A percentile compares a stretch with the other conserved stretches of the same genome.
These are phyloP conservation scores for Ustilago esculenta DNA, from an alignment of 1,284 basidiomycete genomes.

Conservation along the genomic window DNA sequence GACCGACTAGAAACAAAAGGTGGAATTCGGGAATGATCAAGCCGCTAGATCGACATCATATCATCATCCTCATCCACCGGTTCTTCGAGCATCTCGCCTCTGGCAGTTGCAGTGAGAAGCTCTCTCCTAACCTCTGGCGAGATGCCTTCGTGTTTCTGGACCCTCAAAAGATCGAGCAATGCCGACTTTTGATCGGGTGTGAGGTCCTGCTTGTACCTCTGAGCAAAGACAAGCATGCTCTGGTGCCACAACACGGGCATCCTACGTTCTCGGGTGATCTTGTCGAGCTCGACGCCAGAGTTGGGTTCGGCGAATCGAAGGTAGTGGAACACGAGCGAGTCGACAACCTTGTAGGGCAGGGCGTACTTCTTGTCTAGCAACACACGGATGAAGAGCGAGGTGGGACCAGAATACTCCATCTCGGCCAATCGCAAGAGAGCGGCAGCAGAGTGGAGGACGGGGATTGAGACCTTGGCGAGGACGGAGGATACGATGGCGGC, in stretches of 20 bases:
- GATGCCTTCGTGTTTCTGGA: constrained; percentile 87
- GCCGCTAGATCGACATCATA: constrained; percentile 57
- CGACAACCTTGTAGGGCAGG: constrained; percentile 96
- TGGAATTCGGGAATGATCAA: too few species aligned
- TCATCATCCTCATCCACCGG: constrained; percentile 57
- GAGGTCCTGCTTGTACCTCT: constrained; percentile 96
- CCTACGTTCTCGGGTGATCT: constrained; percentile 51
- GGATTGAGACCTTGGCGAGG: constrained; percentile 88
- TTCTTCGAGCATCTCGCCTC: constrained; percentile 69
- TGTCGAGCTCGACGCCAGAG: constrained; percentile 62
- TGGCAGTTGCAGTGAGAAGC: constrained; percentile 70
- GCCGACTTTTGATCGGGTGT: constrained; percentile 98
- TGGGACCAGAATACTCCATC: constrained; percentile 95
- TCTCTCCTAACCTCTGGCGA: constrained; percentile 90
- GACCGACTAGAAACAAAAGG: too few species aligned
- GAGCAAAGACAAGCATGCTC: constrained; percentile 90
- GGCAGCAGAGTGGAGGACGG: constrained; percentile 94
- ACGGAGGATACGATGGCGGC: constrained; percentile 94
- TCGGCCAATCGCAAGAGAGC: constrained; percentile 90
- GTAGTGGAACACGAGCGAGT: constrained; percentile 97
- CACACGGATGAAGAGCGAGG: constrained; percentile 95
- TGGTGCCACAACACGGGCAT: constrained; percentile 97
- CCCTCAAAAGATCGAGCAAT: constrained; percentile 89
- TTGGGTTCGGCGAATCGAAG: constrained; percentile 78
- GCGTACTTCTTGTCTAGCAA: constrained; percentile 98